Evolutionary conservation across 1,284 basidiomycete genomes (phyloP), one percentile per base, ranked within the genome.

Genomic region (Singerocomus rubriflavus): DNA sequence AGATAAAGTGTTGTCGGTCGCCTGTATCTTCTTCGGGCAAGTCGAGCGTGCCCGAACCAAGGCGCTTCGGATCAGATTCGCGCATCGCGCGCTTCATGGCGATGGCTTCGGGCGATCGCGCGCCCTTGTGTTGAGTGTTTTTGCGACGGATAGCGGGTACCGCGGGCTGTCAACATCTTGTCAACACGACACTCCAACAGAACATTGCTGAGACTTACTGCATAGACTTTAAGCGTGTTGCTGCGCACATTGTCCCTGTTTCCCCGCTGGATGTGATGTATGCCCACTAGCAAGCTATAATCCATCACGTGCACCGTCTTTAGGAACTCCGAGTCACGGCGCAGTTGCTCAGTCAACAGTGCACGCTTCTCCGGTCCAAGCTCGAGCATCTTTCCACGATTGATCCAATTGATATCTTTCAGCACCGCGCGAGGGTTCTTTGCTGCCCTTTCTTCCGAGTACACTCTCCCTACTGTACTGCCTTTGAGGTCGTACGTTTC

Each of bases 401-500:
- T 84, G 53, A 98, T 89, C 95, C 96, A 99, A 69, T 99, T 99
- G 58, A 95, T 73, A 68, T 99, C 96, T 72, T 99, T 99, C 56
- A 98, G 72, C 31, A 95, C 91, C 1, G 94, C 94, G 29, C 89
- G 80, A 0, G 91, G 85, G 55, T 96, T 98, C 64, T 80, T 69
- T 51, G 74, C 73, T 2, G 86, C 88, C 69, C 87, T 91, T 43
- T 91, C 91, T 67, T 96, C 94, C 0, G 93, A 80, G 58, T 93
- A 96, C 68, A 88, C 81, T 27, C 96, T 78, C 0, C 95, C 94
- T 3, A 94, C 85, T 0, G 94, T 93, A 37, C 90, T 93, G 0
- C 96, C 96, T 67, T 99, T 99, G 57, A 99, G 77, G 69, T 99
- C 96, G 68, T 91, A 99, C 31, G 95, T 97, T 75, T 98, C 96